phyloP scores from a whole-genome alignment of 192 early-diverging fungal genomes.

The Backusella liffmaniae region DNA sequence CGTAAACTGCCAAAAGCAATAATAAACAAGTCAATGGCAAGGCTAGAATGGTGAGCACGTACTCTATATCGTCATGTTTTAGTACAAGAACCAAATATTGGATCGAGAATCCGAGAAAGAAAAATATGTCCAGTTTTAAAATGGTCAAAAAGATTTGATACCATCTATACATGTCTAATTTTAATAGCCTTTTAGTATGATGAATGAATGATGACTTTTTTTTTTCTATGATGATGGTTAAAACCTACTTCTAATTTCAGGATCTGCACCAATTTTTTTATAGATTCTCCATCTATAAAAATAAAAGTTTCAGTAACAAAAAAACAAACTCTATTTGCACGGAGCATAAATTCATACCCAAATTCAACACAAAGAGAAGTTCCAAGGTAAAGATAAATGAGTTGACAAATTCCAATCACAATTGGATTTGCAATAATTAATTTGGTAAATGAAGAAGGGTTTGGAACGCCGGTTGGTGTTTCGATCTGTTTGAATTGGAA shows the following conservation, averaged over 20 bases:
- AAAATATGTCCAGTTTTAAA: conserved; percentile 83
- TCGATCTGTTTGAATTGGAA: conserved; percentile 66
- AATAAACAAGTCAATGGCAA: conserved; percentile 59
- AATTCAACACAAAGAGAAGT: conserved; percentile 57
- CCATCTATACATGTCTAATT: conserved; percentile 53
- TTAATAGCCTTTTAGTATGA: background rate
- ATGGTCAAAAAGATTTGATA: conserved; percentile 82
- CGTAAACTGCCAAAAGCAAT: conserved; percentile 64
- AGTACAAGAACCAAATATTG: conserved; percentile 65
- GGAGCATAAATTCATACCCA: conserved; percentile 39
- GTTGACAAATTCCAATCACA: conserved; percentile 52
- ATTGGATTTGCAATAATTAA: conserved; percentile 56
- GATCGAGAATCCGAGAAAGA: conserved; percentile 72
- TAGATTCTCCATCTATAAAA: conserved; percentile 54
- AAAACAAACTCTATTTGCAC: conserved; percentile 3
- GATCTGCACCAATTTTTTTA: conserved; percentile 64
- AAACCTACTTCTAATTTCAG: conserved; percentile 55
- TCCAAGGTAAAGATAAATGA: conserved; percentile 51
- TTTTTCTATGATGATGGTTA: background rate
- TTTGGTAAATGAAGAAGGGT: conserved; percentile 17
- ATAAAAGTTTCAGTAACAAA: background rate
- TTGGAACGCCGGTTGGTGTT: conserved; percentile 21
- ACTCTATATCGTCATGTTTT: conserved; percentile 41
- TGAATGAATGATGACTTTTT: background rate
- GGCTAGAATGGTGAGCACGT: conserved; percentile 53